These are phyloP conservation scores for Globisporangium abappressorium DNA, from an alignment of 352 stramenopile genomes.

Conservation along the genomic window DNA sequence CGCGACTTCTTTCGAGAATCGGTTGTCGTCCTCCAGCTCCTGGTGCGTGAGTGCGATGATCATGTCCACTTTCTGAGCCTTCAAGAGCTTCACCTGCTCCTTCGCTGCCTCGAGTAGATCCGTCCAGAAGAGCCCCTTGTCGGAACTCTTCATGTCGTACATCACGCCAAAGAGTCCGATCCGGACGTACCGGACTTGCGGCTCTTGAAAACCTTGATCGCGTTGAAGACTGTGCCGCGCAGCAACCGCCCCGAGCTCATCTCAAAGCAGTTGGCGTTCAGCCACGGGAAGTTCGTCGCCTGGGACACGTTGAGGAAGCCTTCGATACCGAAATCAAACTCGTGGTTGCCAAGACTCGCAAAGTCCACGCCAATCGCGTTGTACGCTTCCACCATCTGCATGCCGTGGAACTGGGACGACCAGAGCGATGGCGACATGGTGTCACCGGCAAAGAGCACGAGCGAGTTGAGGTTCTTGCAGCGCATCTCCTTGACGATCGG, in stretches of 20 bases:
- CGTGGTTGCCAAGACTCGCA: slow-evolving; percentile 71
- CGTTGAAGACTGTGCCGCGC: slow-evolving; percentile 40
- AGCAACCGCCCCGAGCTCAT: slow-evolving; percentile 36
- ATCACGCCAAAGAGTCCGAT: slow-evolving; percentile 75
- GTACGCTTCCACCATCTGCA: slow-evolving; percentile 78
- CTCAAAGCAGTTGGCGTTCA: slow-evolving; percentile 78
- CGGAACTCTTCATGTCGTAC: slow-evolving; percentile 73
- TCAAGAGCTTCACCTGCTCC: slow-evolving; percentile 40
- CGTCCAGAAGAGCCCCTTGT: slow-evolving; percentile 62
- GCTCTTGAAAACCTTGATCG: slow-evolving; percentile 46
- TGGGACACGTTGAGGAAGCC: slow-evolving; percentile 74
- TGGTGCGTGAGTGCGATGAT: slow-evolving; percentile 77
- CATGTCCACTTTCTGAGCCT: slow-evolving; percentile 49
- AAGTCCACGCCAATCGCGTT: slow-evolving; percentile 75
- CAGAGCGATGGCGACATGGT: slow-evolving; percentile 78
- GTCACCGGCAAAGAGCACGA: slow-evolving; percentile 75
- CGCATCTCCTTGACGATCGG: slow-evolving; percentile 52
- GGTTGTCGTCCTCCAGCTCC: slow-evolving; percentile 60
- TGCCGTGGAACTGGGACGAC: slow-evolving; percentile 73
- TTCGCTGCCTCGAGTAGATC: slow-evolving; percentile 58
- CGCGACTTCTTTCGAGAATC: slow-evolving; percentile 56
- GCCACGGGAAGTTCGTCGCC: no score
- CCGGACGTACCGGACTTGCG: slow-evolving; percentile 34
- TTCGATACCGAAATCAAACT: slow-evolving; percentile 77
- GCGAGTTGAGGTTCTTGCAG: slow-evolving; percentile 49